Conservation (phyloP, 164 flowering plant species). For the Vitis rotundifolia region DNA sequence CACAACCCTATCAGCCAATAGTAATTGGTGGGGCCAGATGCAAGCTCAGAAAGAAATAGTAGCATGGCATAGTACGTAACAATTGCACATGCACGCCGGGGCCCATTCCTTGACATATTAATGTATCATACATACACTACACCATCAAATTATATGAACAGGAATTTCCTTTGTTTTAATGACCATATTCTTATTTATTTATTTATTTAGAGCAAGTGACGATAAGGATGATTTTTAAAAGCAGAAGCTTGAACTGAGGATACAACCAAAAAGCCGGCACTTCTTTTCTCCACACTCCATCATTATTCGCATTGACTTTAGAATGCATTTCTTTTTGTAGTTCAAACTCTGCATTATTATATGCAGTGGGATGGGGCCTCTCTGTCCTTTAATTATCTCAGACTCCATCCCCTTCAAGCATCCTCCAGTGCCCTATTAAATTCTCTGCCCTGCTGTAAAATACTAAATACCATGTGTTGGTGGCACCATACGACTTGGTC, state of each 20-base stretch:
- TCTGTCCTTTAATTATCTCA: neutral
- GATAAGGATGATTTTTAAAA: neutral
- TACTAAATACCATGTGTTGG: too few relatives aligned
- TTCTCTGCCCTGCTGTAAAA: neutral
- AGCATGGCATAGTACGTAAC: too few relatives aligned
- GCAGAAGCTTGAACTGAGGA: neutral
- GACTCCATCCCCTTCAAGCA: too few relatives aligned
- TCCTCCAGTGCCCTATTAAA: neutral
- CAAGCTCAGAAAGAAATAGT: too few relatives aligned
- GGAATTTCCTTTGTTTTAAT: neutral
- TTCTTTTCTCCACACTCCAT: conserved; percentile 8
- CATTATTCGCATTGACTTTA: conserved; percentile 26
- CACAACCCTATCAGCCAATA: too few relatives aligned
- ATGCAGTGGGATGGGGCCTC: conserved; percentile 4
- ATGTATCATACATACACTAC: too few relatives aligned
- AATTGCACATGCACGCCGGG: too few relatives aligned
- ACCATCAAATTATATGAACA: too few relatives aligned
- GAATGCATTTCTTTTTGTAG: conserved; percentile 5
- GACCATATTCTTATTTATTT: neutral
- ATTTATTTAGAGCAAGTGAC: neutral
- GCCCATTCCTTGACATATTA: too few relatives aligned
- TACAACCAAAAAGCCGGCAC: conserved; percentile 31
- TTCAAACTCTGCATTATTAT: conserved; percentile 13
- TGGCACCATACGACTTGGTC: too few relatives aligned
- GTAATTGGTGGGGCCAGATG: too few relatives aligned